Evolutionary conservation across 1,284 basidiomycete genomes (phyloP), one percentile per base, ranked within the genome.

Genomic region (Rhodotorula sp.): DNA sequence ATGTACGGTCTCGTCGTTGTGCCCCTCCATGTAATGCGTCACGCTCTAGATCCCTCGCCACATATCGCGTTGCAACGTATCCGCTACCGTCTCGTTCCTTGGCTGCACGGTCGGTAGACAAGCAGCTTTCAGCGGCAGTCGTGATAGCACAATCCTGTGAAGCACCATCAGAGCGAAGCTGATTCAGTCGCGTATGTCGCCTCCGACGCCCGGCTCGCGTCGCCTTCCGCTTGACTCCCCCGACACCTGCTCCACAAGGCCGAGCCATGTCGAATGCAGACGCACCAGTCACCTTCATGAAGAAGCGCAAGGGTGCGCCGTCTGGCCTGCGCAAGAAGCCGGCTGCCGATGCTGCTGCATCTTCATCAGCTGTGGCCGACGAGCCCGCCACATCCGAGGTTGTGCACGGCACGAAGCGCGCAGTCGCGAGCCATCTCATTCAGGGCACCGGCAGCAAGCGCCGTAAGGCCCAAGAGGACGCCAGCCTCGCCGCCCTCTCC

Each of bases 391-490:
- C 69, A 8, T 68, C 65, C 23, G 74, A 71, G n/a, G 74, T 76
- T 14, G 48, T 74, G 7, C 64, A 72, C 58, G 69, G 67, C 4
- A 34, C 69, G 8, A 67, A 68, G 52, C 61, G 62, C 17, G 41
- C 62, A 14, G 45, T 66, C 10, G 46, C 63, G 12, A 76, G 69
- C 52, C 74, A 76, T 48, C 61, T 76, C 23, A 57, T 76, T n/a
- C 74, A 76, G 48, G 74, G 74, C 23, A 76, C 74, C 3, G 68
- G 66, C 7, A 60, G 21, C 55, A 74, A 74, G 41, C 72, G 70
- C 1, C 71, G 71, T 41, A 60, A 50, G 34, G 63, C 50, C 14
- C 53, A 55, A 25, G 53, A 55, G 25, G 55, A 74, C 12, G 54
- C 42, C 8, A 60, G 34, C 1, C 23, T 16, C 17, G 56, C 34